Conservation (phyloP, 257 asterid genomes). For the Voacanga thouarsii region DNA sequence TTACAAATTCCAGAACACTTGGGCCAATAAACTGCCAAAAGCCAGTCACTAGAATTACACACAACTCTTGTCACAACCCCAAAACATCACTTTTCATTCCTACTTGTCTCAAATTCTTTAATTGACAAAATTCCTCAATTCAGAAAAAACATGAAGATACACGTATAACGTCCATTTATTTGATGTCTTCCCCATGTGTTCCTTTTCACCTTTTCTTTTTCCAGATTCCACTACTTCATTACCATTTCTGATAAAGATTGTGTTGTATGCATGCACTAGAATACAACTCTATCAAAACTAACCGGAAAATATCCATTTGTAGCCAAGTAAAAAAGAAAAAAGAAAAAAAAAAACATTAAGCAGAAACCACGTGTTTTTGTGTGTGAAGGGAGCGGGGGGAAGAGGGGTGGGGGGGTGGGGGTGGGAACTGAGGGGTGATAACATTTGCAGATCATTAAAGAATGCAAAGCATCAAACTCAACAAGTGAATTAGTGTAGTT, state of each 20-base stretch:
- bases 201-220: neutral
- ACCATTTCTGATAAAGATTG: neutral
- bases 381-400: too few relatives aligned
- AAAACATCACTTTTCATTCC: neutral
- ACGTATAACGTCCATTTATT: neutral
- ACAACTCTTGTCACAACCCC: neutral
- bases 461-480: neutral
- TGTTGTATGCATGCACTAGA: neutral
- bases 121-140: too few relatives aligned
- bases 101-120: too few relatives aligned
- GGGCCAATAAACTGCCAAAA: neutral
- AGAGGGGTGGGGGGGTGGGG: too few relatives aligned
- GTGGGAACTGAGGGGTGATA: too few relatives aligned
- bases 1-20: neutral
- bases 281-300: neutral
- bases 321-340: too few relatives aligned
- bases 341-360: neutral
- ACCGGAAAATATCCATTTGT: neutral
- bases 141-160: neutral
- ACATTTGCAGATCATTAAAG: neutral
- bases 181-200: neutral
- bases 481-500: neutral
- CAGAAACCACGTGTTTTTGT: neutral
- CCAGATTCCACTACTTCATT: neutral
- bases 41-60: neutral